Evolutionary conservation across 2,329 filamentous ascomycete species (phyloP).

Genomic region (Colletotrichum sp.): DNA sequence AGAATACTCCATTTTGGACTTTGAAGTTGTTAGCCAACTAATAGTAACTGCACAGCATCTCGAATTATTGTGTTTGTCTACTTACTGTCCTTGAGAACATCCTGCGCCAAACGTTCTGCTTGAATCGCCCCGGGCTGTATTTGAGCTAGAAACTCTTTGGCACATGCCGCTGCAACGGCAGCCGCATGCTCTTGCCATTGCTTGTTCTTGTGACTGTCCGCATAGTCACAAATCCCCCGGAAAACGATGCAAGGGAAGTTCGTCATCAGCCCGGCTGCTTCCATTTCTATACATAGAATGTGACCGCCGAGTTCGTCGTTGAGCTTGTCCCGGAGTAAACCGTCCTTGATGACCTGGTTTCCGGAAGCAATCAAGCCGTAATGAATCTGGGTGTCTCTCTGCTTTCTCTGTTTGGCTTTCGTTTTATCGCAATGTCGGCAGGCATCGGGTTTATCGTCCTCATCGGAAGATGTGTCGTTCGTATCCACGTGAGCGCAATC

Average conservation of each 20-base stretch:
- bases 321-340: slow-evolving; percentile 31
- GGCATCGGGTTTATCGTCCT: accelerated
- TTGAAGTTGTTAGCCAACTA: too few species aligned
- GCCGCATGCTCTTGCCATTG: slow-evolving; percentile 41
- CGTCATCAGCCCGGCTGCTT: slow-evolving; percentile 30
- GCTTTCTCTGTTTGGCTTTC: background rate
- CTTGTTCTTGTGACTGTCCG: slow-evolving; percentile 43
- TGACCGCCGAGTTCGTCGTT: slow-evolving; percentile 22
- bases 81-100: too few species aligned
- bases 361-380: slow-evolving; percentile 34
- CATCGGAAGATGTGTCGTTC: background rate
- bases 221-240: slow-evolving; percentile 45
- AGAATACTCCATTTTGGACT: too few species aligned
- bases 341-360: slow-evolving; percentile 41
- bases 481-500: background rate
- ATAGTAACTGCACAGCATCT: too few species aligned
- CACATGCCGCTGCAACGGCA: slow-evolving; percentile 34
- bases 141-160: too few species aligned
- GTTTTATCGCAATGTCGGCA: background rate
- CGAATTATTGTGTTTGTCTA: too few species aligned
- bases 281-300: slow-evolving; percentile 33
- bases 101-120: too few species aligned
- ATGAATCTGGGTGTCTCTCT: slow-evolving; percentile 15
- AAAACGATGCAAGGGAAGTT: slow-evolving; percentile 38
- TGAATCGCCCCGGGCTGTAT: too few species aligned